Conservation (phyloP, 768 basidiomycete species). For the Heimioporus sp. region DNA sequence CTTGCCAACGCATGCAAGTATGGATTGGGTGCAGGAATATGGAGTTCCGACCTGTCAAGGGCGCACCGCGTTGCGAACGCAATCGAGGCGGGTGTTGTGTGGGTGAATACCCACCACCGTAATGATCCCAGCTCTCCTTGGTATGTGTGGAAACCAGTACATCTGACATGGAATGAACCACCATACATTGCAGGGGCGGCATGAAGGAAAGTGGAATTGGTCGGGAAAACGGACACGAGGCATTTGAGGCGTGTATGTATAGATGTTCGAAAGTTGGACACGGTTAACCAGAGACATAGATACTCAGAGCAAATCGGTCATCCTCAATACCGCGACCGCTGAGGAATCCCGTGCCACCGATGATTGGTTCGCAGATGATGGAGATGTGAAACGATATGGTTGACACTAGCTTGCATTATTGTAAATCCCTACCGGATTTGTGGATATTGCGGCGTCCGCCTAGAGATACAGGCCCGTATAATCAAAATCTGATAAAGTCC, state of each 20-base stretch:
- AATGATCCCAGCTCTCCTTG: constrained; percentile 90
- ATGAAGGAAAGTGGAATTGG: constrained; percentile 91
- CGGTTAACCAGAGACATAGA: constrained; percentile 42
- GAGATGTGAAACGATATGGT: constrained; percentile 60
- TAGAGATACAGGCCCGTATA: constrained; percentile 15
- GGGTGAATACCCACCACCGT: constrained; percentile 88
- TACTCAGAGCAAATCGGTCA: constrained; percentile 80
- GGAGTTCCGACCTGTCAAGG: constrained; percentile 72
- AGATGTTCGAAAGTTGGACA: background rate
- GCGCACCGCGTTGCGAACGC: constrained; percentile 71
- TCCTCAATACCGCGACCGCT: constrained; percentile 66
- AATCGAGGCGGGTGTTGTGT: constrained; percentile 76
- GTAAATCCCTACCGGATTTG: background rate
- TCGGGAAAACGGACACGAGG: constrained; percentile 82
- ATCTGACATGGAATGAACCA: constrained; percentile 4
- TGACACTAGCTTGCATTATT: constrained; percentile 28
- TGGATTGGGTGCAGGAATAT: constrained; percentile 78
- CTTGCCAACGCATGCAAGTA: constrained; percentile 79
- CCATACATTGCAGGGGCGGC: constrained; percentile 61
- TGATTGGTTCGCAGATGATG: constrained; percentile 75
- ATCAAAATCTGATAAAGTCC: constrained; percentile 2
- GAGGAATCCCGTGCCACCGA: constrained; percentile 58
- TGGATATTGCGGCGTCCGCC: background rate
- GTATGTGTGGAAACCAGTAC: constrained; percentile 34
- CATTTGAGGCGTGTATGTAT: constrained; percentile 69